Evolutionary conservation across 495 filamentous ascomycete genomes (phyloP).

Genomic region (Hypomontagnella submonticulosa): DNA sequence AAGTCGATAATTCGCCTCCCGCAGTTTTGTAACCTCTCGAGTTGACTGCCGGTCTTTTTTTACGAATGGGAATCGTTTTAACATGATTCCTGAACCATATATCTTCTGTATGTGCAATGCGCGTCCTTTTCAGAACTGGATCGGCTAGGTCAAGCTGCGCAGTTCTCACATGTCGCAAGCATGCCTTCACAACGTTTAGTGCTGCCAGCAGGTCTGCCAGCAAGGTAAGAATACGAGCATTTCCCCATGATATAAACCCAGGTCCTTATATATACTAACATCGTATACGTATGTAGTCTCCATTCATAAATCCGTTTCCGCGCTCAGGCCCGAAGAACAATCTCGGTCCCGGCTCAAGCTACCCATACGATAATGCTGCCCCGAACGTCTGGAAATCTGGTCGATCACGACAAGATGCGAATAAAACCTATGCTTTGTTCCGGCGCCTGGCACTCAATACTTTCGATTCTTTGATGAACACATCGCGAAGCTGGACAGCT

Average conservation of each 20-base stretch:
- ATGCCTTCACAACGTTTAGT: constrained; percentile 37
- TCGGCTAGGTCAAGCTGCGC: constrained; percentile 39
- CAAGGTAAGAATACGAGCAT: neutral
- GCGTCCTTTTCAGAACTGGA: constrained; percentile 34
- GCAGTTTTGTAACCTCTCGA: constrained; percentile 3
- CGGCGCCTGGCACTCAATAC: constrained; percentile 19
- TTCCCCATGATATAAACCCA: no score
- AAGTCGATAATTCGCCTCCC: constrained; percentile 17
- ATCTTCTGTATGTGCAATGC: constrained; percentile 40
- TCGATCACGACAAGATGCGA: neutral
- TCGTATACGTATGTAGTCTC: neutral
- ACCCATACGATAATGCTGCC: neutral
- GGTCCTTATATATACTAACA: no score
- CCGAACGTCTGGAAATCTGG: neutral
- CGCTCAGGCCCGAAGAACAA: neutral
- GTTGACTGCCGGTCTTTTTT: neutral
- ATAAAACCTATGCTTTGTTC: constrained; percentile 35
- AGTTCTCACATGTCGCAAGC: constrained; percentile 18
- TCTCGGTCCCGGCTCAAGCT: neutral
- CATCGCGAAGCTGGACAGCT: constrained; percentile 2
- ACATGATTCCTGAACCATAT: constrained; percentile 34
- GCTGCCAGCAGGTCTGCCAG: neutral
- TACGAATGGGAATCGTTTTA: constrained; percentile 19
- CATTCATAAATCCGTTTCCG: neutral
- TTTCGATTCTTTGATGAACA: constrained; percentile 25